Evolutionary conservation across 2,329 filamentous ascomycete genomes (phyloP), one percentile per base, ranked within the genome.

Genomic region (Exophiala dermatitidis): DNA sequence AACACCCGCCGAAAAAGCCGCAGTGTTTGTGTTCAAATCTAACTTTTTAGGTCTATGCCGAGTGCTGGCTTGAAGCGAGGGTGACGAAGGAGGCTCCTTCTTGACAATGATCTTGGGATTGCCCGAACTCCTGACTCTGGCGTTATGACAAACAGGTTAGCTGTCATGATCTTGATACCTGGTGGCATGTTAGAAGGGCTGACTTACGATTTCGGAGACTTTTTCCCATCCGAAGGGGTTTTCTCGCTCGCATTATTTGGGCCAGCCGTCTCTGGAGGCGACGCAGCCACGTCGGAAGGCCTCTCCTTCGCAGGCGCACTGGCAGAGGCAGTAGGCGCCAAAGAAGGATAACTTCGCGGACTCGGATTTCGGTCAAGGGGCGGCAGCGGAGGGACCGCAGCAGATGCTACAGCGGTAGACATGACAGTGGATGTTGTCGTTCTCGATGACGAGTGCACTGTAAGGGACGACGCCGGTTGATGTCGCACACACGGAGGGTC

Each of bases 101-200:
- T 97, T 97, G 55, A 98, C 90, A 60, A 95, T 80, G 59, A 96
- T 94, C 73, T 88, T 90, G 38, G 88, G 87, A 54, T 77, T 72
- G 47, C 77, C 69, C 69, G 73, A 71, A 68, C 78, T 75, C 71
- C 63, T 65, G 50, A 67, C 67, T 2, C 66, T 67, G 32, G 65
- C 67, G 46, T 36, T 28, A 38, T 41, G 31, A 38, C 47, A 58
- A 62, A 50, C 57, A 62, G 56, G 64, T 56, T 53, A 60, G 54
- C 51, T 61, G 52, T 53, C 32, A 2, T 60, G 44, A 56, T 28
- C 34, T 36, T 42, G 64, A 62, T 62, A 56, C 62, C 19, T 19
- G 19, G 19, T 19, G 19, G 19, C 19, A 19, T 19, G 19, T 19
- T 19, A 2, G 10, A n/a, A 28, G 28, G 32, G 19, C 8, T 29